Base-by-base conservation (phyloP, 1,139 yeast genomes). In the Suhomyces taliae region DNA sequence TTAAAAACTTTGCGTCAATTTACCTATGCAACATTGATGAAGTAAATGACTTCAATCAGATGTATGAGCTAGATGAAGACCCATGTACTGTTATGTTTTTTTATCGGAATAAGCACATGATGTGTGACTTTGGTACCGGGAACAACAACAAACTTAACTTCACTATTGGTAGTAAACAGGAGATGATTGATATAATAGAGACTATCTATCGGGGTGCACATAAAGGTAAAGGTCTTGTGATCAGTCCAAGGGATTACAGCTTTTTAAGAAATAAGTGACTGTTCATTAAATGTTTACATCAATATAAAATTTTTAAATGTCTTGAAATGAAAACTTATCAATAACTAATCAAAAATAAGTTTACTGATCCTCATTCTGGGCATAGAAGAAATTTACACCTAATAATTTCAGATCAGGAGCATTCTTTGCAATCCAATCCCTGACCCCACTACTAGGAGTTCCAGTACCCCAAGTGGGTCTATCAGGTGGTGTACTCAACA, bases 81-180 rank as follows among this genome's bases (percentile, higher is more conserved):
- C 95, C 96, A 31, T 83, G 88, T 76, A 85, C 96, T 41, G 76
- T 93, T 46, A 93, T 93, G 98, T 91, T 93, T 62, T 93, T 93
- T 65, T 90, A 81, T 68, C 74, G 96, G 46, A 93, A 93, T 69
- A 91, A 90, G 64, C 99, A 93, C 65, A 91, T 95, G 96, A 83
- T 91, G 90, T 89, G 97, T 68, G 99, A 93, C 71, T 90, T 90
- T 66, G 99, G 99, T 2, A 93, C 99, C 0, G 99, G 99, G 37
- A 90, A 93, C 63, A 93, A 95, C 67, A 93, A 95, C 72, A 93
- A 93, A 72, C 72, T 93, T 69, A 90, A 90, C 61, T 93, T 93
- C 67, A 60, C 67, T 44, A 72, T 93, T 34, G 83, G 82, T 41
- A 90, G 88, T 61, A 85, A 87, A 54, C 97, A 93, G 64, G 98